A percentile compares a stretch with the other conserved stretches of the same genome.
phyloP scores from a whole-genome alignment of 192 early-diverging fungal species.

The Paraglomus occultum region DNA sequence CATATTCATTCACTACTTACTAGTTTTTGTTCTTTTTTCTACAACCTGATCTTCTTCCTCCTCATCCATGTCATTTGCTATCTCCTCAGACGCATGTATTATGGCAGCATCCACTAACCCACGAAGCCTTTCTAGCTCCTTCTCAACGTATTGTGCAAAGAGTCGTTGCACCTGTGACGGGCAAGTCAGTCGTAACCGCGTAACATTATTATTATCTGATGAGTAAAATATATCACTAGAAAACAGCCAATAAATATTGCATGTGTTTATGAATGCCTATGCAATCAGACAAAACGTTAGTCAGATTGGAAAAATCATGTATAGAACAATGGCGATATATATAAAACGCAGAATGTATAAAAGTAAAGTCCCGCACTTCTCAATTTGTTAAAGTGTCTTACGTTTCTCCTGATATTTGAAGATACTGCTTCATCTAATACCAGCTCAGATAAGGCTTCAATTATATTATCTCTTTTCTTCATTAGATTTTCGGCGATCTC shows the following conservation, averaged over 20 bases:
- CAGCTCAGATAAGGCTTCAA: conserved; percentile 13
- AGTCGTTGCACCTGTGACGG: conserved; percentile 33
- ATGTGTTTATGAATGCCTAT: conserved; percentile 44
- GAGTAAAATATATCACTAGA: conserved; percentile 46
- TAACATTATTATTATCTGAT: conserved; percentile 23
- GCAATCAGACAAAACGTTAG: conserved; percentile 28
- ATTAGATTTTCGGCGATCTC: conserved; percentile 5
- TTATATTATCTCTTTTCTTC: conserved; percentile 13
- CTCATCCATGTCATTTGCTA: conserved; percentile 13
- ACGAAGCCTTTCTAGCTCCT: conserved; percentile 34
- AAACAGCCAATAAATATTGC: conserved; percentile 52
- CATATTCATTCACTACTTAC: conserved; percentile 2
- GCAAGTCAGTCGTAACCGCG: conserved; percentile 36
- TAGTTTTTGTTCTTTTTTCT: not conserved
- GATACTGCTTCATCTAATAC: not conserved
- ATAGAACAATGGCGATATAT: too few species aligned
- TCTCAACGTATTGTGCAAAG: conserved; percentile 41
- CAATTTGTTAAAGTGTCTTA: not conserved
- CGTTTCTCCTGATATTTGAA: not conserved
- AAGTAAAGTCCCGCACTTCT: too few species aligned
- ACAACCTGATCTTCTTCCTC: not conserved
- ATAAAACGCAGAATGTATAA: too few species aligned
- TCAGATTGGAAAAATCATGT: not conserved
- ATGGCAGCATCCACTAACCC: conserved; percentile 29
- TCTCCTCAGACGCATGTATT: conserved; percentile 20